A percentile compares a stretch with the other conserved stretches of the same genome.
These are phyloP conservation scores for Suillus variegatus DNA, from an alignment of 768 basidiomycete genomes.

Conservation along the genomic window DNA sequence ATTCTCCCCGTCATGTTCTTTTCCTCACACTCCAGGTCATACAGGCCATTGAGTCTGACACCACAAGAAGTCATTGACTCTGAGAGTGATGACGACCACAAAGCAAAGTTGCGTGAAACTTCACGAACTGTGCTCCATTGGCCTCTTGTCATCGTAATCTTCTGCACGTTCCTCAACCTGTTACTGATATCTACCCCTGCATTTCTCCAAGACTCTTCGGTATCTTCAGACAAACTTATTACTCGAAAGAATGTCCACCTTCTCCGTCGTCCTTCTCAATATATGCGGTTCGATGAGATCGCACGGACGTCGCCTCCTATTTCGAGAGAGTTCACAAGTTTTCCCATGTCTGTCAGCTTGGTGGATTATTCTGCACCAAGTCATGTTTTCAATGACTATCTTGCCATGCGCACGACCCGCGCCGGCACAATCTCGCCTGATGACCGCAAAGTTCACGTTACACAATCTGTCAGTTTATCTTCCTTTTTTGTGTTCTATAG, in stretches of 20 bases:
- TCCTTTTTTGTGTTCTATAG: background rate
- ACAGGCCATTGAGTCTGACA: background rate
- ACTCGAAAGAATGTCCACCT: conserved; percentile 1
- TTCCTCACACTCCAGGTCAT: background rate
- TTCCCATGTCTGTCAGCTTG: background rate
- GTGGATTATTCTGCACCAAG: background rate
- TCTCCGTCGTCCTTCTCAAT: conserved; percentile 3
- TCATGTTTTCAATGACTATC: conserved; percentile 1
- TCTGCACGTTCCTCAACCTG: background rate
- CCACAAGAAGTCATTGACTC: background rate
- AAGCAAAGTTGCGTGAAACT: background rate
- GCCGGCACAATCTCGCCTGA: background rate
- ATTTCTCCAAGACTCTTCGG: background rate
- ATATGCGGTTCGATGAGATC: background rate
- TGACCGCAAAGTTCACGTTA: background rate
- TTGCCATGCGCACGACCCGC: background rate
- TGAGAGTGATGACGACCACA: background rate
- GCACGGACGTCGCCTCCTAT: background rate
- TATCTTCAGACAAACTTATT: background rate
- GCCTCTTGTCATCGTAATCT: conserved; percentile 1
- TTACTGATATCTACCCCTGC: background rate
- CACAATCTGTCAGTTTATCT: background rate
- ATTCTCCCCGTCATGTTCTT: background rate
- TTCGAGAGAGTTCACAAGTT: background rate
- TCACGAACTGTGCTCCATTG: background rate